Percentiles rank a stretch among this genome's conserved stretches.
Conservation (phyloP, 75 land plant species). For the Sequoia sempervirens region DNA sequence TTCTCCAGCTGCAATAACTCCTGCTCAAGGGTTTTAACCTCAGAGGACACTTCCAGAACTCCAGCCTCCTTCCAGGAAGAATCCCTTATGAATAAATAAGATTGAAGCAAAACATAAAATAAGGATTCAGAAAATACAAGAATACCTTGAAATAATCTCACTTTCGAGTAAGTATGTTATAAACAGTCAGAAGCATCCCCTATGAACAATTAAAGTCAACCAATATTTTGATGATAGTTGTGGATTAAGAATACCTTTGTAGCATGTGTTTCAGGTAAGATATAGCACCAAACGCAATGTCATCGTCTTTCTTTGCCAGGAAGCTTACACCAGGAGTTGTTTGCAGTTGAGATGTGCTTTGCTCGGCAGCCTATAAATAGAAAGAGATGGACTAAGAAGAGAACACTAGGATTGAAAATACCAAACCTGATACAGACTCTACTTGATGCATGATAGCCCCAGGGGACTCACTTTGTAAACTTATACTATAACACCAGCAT, state of each 20-base stretch:
- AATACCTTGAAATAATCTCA: background rate
- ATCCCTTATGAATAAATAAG: constrained; percentile 5
- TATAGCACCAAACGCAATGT: background rate
- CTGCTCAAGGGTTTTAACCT: constrained; percentile 64
- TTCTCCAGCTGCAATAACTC: constrained; percentile 54
- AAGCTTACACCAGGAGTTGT: background rate
- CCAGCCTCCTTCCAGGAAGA: constrained; percentile 49
- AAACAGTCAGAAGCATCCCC: background rate
- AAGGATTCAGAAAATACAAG: background rate
- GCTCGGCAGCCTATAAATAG: background rate
- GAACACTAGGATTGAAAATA: background rate
- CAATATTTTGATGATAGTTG: background rate
- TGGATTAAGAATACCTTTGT: constrained; percentile 3
- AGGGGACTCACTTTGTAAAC: too few relatives aligned
- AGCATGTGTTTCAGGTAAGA: constrained; percentile 2
- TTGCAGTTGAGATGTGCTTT: background rate
- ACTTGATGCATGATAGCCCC: background rate
- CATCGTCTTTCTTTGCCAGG: background rate
- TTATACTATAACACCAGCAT: too few relatives aligned
- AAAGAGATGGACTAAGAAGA: background rate
- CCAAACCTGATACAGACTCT: background rate
- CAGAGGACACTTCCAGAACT: constrained; percentile 60
- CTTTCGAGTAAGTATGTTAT: background rate
- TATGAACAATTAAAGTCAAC: background rate
- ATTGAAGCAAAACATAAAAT: background rate